These are phyloP conservation scores for Chaetomium strumarium DNA, from an alignment of 2,329 filamentous ascomycete species.

Conservation along the genomic window DNA sequence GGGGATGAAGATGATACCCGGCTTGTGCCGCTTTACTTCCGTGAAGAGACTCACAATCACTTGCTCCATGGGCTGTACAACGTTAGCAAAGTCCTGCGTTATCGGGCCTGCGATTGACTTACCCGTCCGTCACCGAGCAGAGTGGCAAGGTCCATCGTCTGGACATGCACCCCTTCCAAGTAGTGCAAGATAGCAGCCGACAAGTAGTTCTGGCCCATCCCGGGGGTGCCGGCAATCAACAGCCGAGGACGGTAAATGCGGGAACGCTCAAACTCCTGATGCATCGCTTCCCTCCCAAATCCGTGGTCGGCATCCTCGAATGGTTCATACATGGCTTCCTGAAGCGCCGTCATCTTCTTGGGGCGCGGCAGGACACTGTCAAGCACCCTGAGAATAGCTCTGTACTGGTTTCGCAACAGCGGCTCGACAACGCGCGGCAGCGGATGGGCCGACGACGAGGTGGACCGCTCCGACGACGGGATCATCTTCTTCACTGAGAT, in stretches of 20 bases:
- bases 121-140: slow-evolving; percentile 77
- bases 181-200: slow-evolving; percentile 80
- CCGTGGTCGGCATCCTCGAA: slow-evolving; percentile 76
- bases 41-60: slow-evolving; percentile 86
- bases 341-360: slow-evolving; percentile 80
- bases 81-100: slow-evolving; percentile 25
- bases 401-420: slow-evolving; percentile 67
- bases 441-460: slow-evolving; percentile 75
- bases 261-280: slow-evolving; percentile 76
- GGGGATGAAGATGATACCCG: slow-evolving; percentile 91
- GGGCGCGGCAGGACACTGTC: slow-evolving; percentile 75
- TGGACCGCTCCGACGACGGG: slow-evolving; percentile 86
- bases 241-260: slow-evolving; percentile 84
- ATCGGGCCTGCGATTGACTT: slow-evolving; percentile 28
- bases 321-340: slow-evolving; percentile 89
- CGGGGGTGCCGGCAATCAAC: slow-evolving; percentile 71
- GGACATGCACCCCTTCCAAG: slow-evolving; percentile 89
- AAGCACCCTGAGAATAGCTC: slow-evolving; percentile 60
- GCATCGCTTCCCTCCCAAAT: slow-evolving; percentile 73
- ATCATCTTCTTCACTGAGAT: slow-evolving; percentile 93
- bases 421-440: slow-evolving; percentile 77
- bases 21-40: slow-evolving; percentile 89
- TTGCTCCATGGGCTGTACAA: slow-evolving; percentile 64
- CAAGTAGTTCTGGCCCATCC: slow-evolving; percentile 93
- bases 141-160: slow-evolving; percentile 87